Percentiles rank a stretch among this genome's conserved stretches.
These are phyloP conservation scores for Teratosphaeria gauchensis DNA, from an alignment of 2,329 filamentous ascomycete species.

Conservation along the genomic window DNA sequence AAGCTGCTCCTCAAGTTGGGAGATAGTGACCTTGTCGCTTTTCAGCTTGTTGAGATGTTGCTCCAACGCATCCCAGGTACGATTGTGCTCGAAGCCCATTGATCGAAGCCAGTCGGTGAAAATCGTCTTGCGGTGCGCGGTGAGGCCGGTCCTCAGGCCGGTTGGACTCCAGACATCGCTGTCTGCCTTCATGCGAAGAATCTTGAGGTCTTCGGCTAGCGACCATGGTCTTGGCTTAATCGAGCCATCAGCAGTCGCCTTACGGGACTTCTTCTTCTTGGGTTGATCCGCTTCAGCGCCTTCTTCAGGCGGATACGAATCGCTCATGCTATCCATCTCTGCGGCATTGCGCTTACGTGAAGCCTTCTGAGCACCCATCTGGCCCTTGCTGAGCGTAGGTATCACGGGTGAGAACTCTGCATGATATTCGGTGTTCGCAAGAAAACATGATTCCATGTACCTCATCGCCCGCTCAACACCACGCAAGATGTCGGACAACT, in stretches of 20 bases:
- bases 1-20: neutral
- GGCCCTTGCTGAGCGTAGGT: neutral
- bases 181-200: neutral
- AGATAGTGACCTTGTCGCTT: neutral
- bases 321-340: neutral
- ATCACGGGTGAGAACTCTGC: neutral
- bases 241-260: neutral
- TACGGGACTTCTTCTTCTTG: neutral
- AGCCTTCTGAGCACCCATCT: neutral
- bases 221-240: neutral
- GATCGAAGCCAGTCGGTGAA: neutral
- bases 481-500: neutral
- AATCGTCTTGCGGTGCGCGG: neutral
- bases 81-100: neutral
- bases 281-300: neutral
- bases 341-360: neutral
- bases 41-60: neutral
- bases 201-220: neutral
- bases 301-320: neutral
- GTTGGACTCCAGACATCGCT: neutral
- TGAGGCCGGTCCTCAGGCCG: neutral
- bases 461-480: neutral
- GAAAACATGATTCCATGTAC: neutral
- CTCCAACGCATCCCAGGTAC: neutral
- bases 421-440: too few species aligned